A percentile compares a stretch with the other conserved stretches of the same genome.
Conservation (phyloP, 257 asterid genomes). For the Coffea eugenioides region DNA sequence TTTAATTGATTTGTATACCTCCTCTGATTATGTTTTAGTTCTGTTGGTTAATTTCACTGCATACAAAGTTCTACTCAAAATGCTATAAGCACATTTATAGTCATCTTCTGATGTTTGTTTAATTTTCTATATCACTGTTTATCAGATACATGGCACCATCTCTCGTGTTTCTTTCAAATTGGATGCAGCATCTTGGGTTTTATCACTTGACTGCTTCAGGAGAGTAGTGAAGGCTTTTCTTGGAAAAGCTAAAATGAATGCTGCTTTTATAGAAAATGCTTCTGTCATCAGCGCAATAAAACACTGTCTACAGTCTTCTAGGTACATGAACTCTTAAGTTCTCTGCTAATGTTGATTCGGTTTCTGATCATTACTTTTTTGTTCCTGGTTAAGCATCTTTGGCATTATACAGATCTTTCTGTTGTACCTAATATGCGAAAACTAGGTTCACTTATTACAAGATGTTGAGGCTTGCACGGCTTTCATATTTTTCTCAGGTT, state of each 20-base stretch:
- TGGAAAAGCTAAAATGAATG: slow-evolving; percentile 36
- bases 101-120: not conserved
- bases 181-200: slow-evolving; percentile 56
- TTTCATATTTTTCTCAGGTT: slow-evolving; percentile 37
- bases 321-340: slow-evolving; percentile 33
- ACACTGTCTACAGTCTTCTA: slow-evolving; percentile 61
- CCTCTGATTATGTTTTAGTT: not conserved
- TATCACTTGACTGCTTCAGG: slow-evolving; percentile 48
- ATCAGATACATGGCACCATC: slow-evolving; percentile 57
- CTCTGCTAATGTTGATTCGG: slow-evolving; percentile 1
- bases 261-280: slow-evolving; percentile 29
- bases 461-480: slow-evolving; percentile 1
- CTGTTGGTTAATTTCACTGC: not conserved
- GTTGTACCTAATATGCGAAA: not conserved
- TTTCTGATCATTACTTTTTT: not conserved
- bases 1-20: not conserved
- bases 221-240: slow-evolving; percentile 45
- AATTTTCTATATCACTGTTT: slow-evolving; percentile 13
- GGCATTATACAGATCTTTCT: not conserved
- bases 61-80: not conserved
- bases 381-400: not conserved
- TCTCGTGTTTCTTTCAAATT: slow-evolving; percentile 44
- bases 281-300: slow-evolving; percentile 48
- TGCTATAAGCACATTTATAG: slow-evolving; percentile 1
- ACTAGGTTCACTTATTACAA: not conserved